Evolutionary conservation across 2,329 filamentous ascomycete genomes (phyloP), one percentile per base, ranked within the genome.

Genomic region (Fusarium tuaranense): DNA sequence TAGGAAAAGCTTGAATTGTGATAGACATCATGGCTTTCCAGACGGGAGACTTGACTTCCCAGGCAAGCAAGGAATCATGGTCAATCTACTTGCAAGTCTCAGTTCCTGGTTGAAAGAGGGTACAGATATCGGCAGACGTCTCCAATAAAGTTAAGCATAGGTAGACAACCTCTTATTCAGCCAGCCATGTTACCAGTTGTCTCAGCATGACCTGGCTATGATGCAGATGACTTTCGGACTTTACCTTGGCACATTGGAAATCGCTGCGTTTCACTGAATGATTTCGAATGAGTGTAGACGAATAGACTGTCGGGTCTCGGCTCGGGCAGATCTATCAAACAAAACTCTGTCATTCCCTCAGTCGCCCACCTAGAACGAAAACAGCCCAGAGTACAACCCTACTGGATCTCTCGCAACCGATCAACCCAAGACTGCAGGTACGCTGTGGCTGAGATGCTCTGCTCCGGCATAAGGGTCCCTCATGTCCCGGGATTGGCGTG

Each of bases 371-470:
- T 65, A 36, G 51, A 30, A 61, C 20, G 41, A 69, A 32, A 39
- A 48, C 25, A 58, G 38, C 38, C 30, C 61, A 30, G 34, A 25
- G 65, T 64, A 72, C 59, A 61, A 63, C 62, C 59, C 48, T 41
- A 22, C 30, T 27, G 20, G 34, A 58, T 39, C 20, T 25, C 55
- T 44, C 30, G 57, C 44, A 53, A 67, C 18, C 64, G 41, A 68
- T 63, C 65, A 57, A 44, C 65, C 39, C 62, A 65, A 65, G 59
- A 71, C 71, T 73, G 71, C 71, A 78, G 76, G 76, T 78, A 78
- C 74, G 63, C 65, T 67, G 70, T 71, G 65, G 66, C 73, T 75
- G 72, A 63, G 57, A 65, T 71, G 46, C 41, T 65, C 53, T 67
- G 22, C 60, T 72, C 51, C 44, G 46, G 61, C 70, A 32, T 64